Conservation (phyloP, 1,284 basidiomycete species). For the Neonothopanus nambi region DNA sequence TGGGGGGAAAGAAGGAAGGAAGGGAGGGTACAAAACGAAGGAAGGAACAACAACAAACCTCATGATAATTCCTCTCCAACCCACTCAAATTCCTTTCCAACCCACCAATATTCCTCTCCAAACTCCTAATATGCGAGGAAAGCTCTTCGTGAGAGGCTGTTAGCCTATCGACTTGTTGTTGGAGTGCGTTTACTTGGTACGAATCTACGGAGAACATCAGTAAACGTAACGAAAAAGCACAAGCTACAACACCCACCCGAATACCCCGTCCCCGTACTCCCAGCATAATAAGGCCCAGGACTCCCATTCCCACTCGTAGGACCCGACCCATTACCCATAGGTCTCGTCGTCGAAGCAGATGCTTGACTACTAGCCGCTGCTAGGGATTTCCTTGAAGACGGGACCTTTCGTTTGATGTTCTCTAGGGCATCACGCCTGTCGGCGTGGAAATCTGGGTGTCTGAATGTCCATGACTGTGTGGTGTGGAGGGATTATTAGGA, state of each 20-base stretch:
- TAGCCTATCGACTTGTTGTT: constrained; percentile 51
- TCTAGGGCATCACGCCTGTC: constrained; percentile 85
- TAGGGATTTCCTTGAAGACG: constrained; percentile 61
- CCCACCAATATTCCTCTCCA: constrained; percentile 62
- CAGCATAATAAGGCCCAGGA: constrained; percentile 12
- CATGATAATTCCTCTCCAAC: constrained; percentile 48
- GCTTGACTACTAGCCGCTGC: constrained; percentile 21
- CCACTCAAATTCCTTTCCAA: constrained; percentile 49
- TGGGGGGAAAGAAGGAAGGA: too few relatives aligned
- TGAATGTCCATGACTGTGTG: constrained; percentile 81
- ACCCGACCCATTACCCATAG: constrained; percentile 9
- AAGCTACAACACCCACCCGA: not conserved
- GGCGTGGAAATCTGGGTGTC: constrained; percentile 91
- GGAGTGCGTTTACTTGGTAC: constrained; percentile 40
- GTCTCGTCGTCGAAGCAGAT: constrained; percentile 25
- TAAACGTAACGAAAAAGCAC: too few relatives aligned
- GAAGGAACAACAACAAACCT: constrained; percentile 5
- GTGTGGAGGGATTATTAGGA: constrained; percentile 1
- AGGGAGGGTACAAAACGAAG: too few relatives aligned
- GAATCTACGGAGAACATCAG: too few relatives aligned
- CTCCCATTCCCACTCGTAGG: constrained; percentile 10
- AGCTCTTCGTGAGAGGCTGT: constrained; percentile 60
- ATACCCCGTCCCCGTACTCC: constrained; percentile 2
- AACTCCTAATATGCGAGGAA: constrained; percentile 56
- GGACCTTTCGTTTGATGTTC: constrained; percentile 93